Evolutionary conservation across 192 early-diverging fungal genomes (phyloP), one percentile per base, ranked within the genome.

Genomic region (Mortierella alpina): DNA sequence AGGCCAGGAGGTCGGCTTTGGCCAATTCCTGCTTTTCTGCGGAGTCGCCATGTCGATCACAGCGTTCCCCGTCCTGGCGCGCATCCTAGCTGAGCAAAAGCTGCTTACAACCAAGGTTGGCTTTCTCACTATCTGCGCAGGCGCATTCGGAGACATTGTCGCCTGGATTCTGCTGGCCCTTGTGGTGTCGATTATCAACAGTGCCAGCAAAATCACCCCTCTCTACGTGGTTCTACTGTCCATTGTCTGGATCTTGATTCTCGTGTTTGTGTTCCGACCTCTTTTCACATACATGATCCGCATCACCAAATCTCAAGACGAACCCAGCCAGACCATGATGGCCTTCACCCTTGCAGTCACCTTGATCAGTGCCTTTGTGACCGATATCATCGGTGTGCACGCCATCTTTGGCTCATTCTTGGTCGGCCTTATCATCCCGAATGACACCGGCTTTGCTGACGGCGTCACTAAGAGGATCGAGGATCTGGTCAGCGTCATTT

Each of bases 401-500:
- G 85, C 92, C 10, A 96, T 98, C 75, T 98, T 98, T 90, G 97
- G 97, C 42, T 94, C 90, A 0, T 98, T 98, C 72, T 52, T 98
- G 2, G 87, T 91, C 7, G 97, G 97, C 9, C 86, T 96, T 31
- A 93, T 96, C 49, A 86, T 93, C n/a, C 97, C 97, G 8, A 95
- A 96, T 75, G 93, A 96, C 23, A 87, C 89, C 60, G 95, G 95
- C 15, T 93, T 98, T 64, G 91, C 96, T 9, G 85, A 96, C 60
- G 89, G 90, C 20, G 87, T 98, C 17, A 95, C 93, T 10, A 95
- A 97, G 73, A 98, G 95, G 81, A 93, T 97, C 68, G 96, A 98
- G 71, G 97, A 98, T 75, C 74, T 97, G 7, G 87, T 97, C 46
- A 89, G 88, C 56, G 91, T 97, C 45, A 62, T 98, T 9, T 92